These are phyloP conservation scores for Leishmania arabica DNA, from an alignment of 208 protist species.

Conservation along the genomic window DNA sequence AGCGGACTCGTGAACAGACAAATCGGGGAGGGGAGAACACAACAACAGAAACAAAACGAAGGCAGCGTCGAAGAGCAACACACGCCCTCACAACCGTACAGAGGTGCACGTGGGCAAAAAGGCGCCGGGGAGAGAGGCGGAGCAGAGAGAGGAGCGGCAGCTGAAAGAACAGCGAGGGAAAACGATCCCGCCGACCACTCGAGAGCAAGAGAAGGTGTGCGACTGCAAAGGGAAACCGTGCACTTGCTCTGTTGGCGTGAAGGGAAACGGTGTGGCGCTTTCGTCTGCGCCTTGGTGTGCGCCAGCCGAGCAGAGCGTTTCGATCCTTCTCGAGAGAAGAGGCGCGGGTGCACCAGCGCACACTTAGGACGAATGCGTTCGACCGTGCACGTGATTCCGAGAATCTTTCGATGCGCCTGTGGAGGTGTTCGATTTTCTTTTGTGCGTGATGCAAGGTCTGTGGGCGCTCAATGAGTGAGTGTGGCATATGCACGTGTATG, in stretches of 20 bases:
- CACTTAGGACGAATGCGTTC: background rate
- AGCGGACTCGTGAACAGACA: background rate
- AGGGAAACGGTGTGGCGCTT: background rate
- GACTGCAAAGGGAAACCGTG: background rate
- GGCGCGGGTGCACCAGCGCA: background rate
- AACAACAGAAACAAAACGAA: too few relatives aligned
- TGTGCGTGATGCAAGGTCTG: background rate
- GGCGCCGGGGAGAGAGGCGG: background rate
- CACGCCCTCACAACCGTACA: background rate
- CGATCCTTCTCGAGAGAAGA: background rate
- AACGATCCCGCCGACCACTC: background rate
- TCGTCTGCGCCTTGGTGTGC: background rate
- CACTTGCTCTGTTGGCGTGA: background rate
- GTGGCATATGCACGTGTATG: background rate
- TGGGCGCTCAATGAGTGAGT: background rate
- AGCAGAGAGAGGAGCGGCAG: background rate
- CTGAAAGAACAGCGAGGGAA: background rate
- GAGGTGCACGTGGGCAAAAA: background rate
- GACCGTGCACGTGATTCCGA: background rate
- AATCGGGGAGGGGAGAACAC: background rate
- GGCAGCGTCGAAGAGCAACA: too few relatives aligned
- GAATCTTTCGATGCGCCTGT: background rate
- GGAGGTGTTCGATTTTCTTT: slow-evolving; percentile 5
- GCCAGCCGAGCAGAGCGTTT: background rate
- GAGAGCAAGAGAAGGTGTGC: background rate